phyloP scores from a whole-genome alignment of 305 asterid genomes.

The Fraxinus paxiana region DNA sequence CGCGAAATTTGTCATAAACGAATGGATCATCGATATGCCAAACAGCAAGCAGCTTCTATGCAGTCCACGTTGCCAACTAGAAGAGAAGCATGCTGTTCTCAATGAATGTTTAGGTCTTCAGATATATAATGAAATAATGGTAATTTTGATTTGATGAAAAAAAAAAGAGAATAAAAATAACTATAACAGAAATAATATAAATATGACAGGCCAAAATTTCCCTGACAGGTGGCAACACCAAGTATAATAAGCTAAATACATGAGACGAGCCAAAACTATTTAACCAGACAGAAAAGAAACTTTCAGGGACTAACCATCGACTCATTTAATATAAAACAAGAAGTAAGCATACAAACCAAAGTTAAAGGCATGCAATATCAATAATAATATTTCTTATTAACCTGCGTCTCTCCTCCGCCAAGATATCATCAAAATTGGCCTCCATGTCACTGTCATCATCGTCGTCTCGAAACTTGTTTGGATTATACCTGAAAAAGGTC shows the following conservation, averaged over 20 bases:
- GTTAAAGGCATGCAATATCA: not conserved
- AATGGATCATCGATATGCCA: not conserved
- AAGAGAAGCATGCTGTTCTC: not conserved
- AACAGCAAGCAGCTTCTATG: not conserved
- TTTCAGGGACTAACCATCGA: not conserved
- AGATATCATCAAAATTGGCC: constrained; percentile 61
- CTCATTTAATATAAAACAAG: not conserved
- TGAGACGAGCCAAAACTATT: not conserved
- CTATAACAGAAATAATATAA: not conserved
- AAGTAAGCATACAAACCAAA: not conserved
- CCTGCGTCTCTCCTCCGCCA: constrained; percentile 76
- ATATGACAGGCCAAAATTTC: not conserved
- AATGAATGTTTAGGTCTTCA: not conserved
- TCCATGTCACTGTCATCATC: constrained; percentile 85
- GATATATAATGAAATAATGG: not conserved
- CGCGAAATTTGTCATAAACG: not conserved
- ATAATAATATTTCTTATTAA: constrained; percentile 29
- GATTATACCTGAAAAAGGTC: constrained; percentile 60
- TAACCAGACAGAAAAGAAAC: not conserved
- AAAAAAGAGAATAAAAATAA: not conserved
- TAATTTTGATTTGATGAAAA: not conserved
- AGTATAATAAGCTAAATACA: not conserved
- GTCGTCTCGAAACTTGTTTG: constrained; percentile 45
- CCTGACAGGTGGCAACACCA: not conserved
- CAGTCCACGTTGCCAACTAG: not conserved